phyloP scores from a whole-genome alignment of 371 early-diverging fungal genomes.

The Apophysomyces elegans region DNA sequence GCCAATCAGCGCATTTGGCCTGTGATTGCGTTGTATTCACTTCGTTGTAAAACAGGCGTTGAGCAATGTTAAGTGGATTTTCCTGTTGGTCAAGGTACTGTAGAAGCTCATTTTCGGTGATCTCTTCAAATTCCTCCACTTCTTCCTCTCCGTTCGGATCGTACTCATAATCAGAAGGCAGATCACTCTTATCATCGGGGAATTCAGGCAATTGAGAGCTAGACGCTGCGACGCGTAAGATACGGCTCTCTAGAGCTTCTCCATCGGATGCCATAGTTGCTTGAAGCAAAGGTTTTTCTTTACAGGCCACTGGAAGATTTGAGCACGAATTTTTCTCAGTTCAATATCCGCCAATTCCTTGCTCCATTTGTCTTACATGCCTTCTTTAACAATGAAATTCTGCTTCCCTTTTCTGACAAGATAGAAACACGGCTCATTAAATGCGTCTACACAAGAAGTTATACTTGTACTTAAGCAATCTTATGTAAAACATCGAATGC shows the following conservation, averaged over 20 bases:
- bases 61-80: constrained; percentile 50
- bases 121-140: constrained; percentile 56
- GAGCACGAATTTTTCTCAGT: too few relatives aligned
- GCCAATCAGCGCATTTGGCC: constrained; percentile 23
- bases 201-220: constrained; percentile 52
- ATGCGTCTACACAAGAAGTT: too few relatives aligned
- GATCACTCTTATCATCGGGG: constrained; percentile 61
- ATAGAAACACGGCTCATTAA: too few relatives aligned
- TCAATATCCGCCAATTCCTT: too few relatives aligned
- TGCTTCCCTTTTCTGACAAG: too few relatives aligned
- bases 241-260: constrained; percentile 39
- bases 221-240: constrained; percentile 30
- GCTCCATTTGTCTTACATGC: too few relatives aligned
- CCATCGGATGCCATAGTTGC: neutral
- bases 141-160: constrained; percentile 49
- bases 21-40: constrained; percentile 45
- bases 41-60: constrained; percentile 54
- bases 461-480: too few relatives aligned
- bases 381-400: too few relatives aligned
- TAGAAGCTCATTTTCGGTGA: constrained; percentile 58
- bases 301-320: too few relatives aligned
- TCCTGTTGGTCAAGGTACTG: constrained; percentile 55
- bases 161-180: constrained; percentile 68
- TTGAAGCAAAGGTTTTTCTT: too few relatives aligned
- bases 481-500: too few relatives aligned